phyloP scores from a whole-genome alignment of 2,329 filamentous ascomycete genomes.

The Colletotrichum cereale region DNA sequence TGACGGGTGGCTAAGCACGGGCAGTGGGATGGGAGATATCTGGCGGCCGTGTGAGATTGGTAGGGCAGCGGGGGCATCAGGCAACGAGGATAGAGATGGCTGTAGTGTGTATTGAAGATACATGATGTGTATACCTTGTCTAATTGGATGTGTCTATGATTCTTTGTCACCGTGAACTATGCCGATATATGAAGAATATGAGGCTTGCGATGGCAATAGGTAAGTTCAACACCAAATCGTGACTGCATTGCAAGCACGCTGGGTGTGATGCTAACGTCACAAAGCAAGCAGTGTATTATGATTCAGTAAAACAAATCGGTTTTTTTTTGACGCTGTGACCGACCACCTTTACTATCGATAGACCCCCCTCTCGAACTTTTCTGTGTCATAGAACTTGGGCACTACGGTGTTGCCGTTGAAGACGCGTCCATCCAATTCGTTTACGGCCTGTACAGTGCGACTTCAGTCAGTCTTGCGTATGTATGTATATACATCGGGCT shows the following conservation, averaged over 20 bases:
- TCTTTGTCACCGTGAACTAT: not conserved
- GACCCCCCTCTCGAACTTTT: slow-evolving; percentile 82
- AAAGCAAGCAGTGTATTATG: no score
- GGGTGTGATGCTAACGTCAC: not conserved
- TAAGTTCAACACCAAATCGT: not conserved
- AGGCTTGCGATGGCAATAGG: not conserved
- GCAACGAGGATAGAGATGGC: slow-evolving; percentile 37
- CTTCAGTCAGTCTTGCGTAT: not conserved
- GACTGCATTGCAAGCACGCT: no score
- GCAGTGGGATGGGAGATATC: slow-evolving; percentile 14
- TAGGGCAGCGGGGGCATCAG: slow-evolving; percentile 12
- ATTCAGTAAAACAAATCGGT: not conserved
- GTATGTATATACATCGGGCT: not conserved
- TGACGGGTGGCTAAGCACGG: slow-evolving; percentile 9
- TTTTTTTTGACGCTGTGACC: not conserved
- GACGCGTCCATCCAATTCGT: slow-evolving; percentile 85
- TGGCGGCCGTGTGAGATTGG: slow-evolving; percentile 23
- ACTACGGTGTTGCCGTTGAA: slow-evolving; percentile 89
- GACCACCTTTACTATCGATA: slow-evolving; percentile 54
- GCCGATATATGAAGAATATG: no score
- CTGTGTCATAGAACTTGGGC: slow-evolving; percentile 85
- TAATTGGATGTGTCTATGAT: not conserved
- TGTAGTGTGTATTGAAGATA: slow-evolving; percentile 38
- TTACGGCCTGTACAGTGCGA: slow-evolving; percentile 75
- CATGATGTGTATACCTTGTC: slow-evolving; percentile 37